Base-by-base conservation (phyloP, 106 monocot species). In the Vanilla planifolia region DNA sequence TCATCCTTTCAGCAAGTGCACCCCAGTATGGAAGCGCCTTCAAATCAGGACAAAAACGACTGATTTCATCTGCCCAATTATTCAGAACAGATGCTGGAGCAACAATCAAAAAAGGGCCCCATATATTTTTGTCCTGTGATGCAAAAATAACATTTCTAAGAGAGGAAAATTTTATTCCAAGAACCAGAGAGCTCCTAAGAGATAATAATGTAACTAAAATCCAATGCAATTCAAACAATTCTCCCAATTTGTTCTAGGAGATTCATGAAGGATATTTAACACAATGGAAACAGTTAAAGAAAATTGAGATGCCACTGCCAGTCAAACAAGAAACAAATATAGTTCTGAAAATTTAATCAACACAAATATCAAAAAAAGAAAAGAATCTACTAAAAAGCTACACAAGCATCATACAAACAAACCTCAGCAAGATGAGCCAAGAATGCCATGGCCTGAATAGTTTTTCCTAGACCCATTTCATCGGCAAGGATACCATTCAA, bases 391-490 rank as follows among this genome's bases (percentile, higher is more conserved):
- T n/a, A n/a, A n/a, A n/a, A n/a, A n/a, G n/a, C n/a, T n/a, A n/a
- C 4, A 39, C 22, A 21, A 3, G 3, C 19, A 40, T 19, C 2
- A 25, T 17, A 58, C 28, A 43, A 11, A 44, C 79, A 39, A 43
- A 96, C 96, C 91, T 96, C 96, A 69, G 96, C 96, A 61, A 96
- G 79, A 91, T 96, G 87, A 61, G 90, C 86, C 58, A 96, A 74
- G 73, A 96, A 91, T 34, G 90, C 91, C 91, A 96, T 96, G 30
- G 96, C 96, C 65, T 96, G 96, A 61, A 96, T 91, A 25, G 91
- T 96, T 77, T 96, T 96, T 61, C 96, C 96, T 53, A 96, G 86
- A 8, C 96, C 96, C 96, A 96, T 96, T 76, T 96, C 96, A 60
- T 91, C 96, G 61, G 96, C 96, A 76, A 96, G 87, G 37, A 96